Conservation (phyloP, 2,329 filamentous ascomycete species). For the Scedosporium boydii region DNA sequence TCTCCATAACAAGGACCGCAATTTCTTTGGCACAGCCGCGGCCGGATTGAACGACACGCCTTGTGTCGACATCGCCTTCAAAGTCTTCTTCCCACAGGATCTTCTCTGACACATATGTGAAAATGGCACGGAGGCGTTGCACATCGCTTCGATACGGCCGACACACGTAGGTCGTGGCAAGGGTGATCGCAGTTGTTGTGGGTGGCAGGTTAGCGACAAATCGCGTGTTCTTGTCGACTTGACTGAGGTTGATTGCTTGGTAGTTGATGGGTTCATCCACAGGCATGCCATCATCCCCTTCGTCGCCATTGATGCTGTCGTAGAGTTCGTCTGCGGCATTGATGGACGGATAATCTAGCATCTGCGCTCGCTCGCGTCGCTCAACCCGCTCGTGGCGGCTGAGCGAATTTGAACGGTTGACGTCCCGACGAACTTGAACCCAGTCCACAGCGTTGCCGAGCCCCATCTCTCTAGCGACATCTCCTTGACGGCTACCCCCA, state of each 20-base stretch:
- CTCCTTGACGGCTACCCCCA: constrained; percentile 13
- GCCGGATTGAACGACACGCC: constrained; percentile 73
- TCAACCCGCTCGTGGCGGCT: constrained; percentile 82
- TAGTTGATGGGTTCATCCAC: constrained; percentile 80
- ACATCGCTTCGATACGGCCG: constrained; percentile 91
- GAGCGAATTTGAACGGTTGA: constrained; percentile 89
- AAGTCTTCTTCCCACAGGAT: constrained; percentile 94
- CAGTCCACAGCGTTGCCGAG: constrained; percentile 61
- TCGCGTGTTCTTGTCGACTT: constrained; percentile 92
- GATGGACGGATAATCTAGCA: constrained; percentile 84
- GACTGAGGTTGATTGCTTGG: constrained; percentile 63
- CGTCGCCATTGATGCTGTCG: constrained; percentile 79
- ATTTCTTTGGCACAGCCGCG: constrained; percentile 85
- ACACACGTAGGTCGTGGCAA: constrained; percentile 88
- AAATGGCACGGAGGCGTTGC: constrained; percentile 85
- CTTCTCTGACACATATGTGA: constrained; percentile 94
- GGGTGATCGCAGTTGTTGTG: constrained; percentile 67
- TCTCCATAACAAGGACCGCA: constrained; percentile 77
- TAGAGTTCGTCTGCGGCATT: constrained; percentile 85
- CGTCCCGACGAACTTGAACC: constrained; percentile 94
- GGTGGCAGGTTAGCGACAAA: constrained; percentile 80
- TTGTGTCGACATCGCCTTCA: constrained; percentile 73
- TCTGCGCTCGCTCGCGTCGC: constrained; percentile 79
- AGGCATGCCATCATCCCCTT: constrained; percentile 74
- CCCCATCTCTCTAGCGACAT: constrained; percentile 62